Evolutionary conservation across 1,139 yeast genomes (phyloP).

Genomic region (Chernovozyma aurita): DNA sequence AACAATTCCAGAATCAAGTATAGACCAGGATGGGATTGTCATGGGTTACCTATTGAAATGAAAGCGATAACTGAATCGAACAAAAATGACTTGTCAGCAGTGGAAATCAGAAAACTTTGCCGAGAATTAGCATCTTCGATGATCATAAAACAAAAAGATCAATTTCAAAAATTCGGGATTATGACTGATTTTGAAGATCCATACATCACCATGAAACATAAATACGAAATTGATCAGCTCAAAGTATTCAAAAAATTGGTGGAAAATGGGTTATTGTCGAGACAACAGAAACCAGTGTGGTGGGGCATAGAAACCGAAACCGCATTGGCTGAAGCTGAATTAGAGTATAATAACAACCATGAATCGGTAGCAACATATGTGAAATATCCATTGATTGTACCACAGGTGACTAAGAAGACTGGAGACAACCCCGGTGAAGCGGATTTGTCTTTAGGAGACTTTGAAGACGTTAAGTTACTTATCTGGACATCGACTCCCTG

Average conservation of each 20-base stretch:
- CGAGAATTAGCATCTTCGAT: conserved; percentile 62
- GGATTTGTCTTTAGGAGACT: not conserved
- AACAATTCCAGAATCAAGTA: conserved; percentile 61
- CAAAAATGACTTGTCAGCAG: conserved; percentile 16
- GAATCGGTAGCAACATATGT: conserved; percentile 67
- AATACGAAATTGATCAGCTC: conserved; percentile 73
- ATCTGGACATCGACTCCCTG: conserved; percentile 99
- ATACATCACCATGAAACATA: conserved; percentile 67
- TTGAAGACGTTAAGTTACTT: conserved; percentile 24
- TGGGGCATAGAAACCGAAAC: conserved; percentile 96
- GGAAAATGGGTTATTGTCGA: conserved; percentile 61
- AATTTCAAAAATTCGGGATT: conserved; percentile 68
- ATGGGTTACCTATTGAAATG: conserved; percentile 92
- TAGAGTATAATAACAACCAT: conserved; percentile 78
- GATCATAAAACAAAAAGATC: conserved; percentile 56
- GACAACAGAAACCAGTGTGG: conserved; percentile 92
- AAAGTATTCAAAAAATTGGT: conserved; percentile 64
- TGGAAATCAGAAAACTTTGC: conserved; percentile 61
- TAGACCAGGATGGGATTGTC: conserved; percentile 98
- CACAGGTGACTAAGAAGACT: not conserved
- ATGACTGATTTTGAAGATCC: conserved; percentile 77
- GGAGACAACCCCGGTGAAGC: not conserved
- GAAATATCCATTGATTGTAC: conserved; percentile 51
- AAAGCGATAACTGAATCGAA: conserved; percentile 58
- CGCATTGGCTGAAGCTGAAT: conserved; percentile 94